Conservation (phyloP, 2,329 filamentous ascomycete genomes). For the Venturia oleaginea region DNA sequence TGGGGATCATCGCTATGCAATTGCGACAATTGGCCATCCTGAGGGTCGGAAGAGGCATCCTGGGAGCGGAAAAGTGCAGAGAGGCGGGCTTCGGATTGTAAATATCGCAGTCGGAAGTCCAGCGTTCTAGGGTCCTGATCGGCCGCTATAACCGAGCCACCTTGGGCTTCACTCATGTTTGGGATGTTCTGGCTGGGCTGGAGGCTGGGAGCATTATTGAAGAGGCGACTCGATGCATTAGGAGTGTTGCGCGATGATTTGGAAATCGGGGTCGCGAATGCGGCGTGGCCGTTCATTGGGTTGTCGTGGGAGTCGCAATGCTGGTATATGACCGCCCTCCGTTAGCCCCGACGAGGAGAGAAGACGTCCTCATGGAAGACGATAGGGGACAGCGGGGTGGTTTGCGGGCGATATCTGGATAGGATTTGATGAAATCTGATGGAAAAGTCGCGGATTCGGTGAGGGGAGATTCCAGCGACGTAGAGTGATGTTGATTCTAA, state of each 20-base stretch:
- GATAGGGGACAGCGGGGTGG: not conserved
- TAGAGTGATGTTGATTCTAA: not conserved
- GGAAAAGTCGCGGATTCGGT: not conserved
- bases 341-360: not conserved
- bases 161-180: slow-evolving; percentile 32
- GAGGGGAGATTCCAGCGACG: not conserved
- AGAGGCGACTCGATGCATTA: slow-evolving; percentile 31
- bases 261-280: slow-evolving; percentile 23
- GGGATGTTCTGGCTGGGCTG: slow-evolving; percentile 28
- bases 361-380: slow-evolving; percentile 4
- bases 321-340: not conserved
- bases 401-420: slow-evolving; percentile 21
- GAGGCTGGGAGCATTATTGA: slow-evolving; percentile 26
- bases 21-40: slow-evolving; percentile 10
- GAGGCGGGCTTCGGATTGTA: slow-evolving; percentile 67
- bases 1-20: slow-evolving; percentile 12
- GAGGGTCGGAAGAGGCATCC: slow-evolving; percentile 21
- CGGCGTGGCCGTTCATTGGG: slow-evolving; percentile 2
- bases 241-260: slow-evolving; percentile 32
- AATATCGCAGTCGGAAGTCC: slow-evolving; percentile 70
- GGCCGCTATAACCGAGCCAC: slow-evolving; percentile 21
- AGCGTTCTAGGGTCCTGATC: slow-evolving; percentile 39
- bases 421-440: slow-evolving; percentile 1
- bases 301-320: not conserved
- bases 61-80: slow-evolving; percentile 58